Conservation (phyloP, 2,329 filamentous ascomycete genomes). For the Fusarium redolens region DNA sequence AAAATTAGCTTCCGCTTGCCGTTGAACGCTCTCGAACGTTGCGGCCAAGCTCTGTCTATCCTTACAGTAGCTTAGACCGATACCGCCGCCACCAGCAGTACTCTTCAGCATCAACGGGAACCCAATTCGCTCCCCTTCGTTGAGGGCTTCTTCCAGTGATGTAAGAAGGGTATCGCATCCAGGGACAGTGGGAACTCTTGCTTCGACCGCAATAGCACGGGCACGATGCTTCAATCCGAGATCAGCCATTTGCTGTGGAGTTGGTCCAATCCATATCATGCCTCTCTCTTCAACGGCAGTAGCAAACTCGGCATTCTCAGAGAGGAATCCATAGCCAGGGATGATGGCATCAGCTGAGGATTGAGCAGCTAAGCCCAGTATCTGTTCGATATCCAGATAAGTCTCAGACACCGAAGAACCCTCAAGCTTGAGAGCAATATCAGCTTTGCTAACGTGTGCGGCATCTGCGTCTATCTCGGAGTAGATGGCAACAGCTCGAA, state of each 20-base stretch:
- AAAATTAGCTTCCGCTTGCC: slow-evolving; percentile 56
- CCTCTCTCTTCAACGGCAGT: slow-evolving; percentile 62
- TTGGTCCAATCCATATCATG: slow-evolving; percentile 70
- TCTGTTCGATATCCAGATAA: slow-evolving; percentile 74
- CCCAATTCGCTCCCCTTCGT: slow-evolving; percentile 45
- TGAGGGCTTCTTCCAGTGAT: slow-evolving; percentile 44
- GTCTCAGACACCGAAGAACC: slow-evolving; percentile 58
- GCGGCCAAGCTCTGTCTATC: slow-evolving; percentile 46
- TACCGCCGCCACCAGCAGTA: slow-evolving; percentile 60
- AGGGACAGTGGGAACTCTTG: slow-evolving; percentile 51
- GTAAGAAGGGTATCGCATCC: slow-evolving; percentile 47
- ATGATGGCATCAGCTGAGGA: slow-evolving; percentile 67
- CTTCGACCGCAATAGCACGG: slow-evolving; percentile 47
- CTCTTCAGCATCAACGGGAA: slow-evolving; percentile 61
- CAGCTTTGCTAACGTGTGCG: slow-evolving; percentile 77
- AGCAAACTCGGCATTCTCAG: slow-evolving; percentile 72
- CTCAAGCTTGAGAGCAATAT: slow-evolving; percentile 73
- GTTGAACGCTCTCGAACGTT: slow-evolving; percentile 52
- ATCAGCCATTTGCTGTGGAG: slow-evolving; percentile 55
- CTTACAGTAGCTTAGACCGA: slow-evolving; percentile 54
- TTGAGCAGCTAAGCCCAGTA: slow-evolving; percentile 63
- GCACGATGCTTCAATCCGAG: slow-evolving; percentile 55
- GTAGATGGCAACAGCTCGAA: slow-evolving; percentile 77
- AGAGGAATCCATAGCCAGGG: slow-evolving; percentile 75
- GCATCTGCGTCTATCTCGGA: slow-evolving; percentile 70